phyloP scores from a whole-genome alignment of 805 yeast species.

The Pichia eremophila region DNA sequence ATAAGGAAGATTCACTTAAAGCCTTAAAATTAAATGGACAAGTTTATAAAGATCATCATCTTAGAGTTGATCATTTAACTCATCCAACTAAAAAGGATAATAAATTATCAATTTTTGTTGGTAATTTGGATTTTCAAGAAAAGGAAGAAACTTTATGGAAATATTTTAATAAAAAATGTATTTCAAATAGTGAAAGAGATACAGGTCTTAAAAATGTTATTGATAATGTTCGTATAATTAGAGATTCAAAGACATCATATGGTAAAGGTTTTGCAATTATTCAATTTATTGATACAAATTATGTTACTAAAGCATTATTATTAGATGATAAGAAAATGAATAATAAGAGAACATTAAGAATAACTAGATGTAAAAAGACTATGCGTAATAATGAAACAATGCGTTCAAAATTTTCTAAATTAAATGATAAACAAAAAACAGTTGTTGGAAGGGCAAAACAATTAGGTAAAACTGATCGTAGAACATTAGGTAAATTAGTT shows the following conservation, averaged over 20 bases:
- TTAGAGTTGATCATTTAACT: conserved; percentile 87
- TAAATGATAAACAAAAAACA: conserved; percentile 64
- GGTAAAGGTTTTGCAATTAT: conserved; percentile 98
- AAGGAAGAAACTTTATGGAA: conserved; percentile 83
- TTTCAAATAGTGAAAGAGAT: conserved; percentile 37
- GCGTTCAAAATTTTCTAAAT: conserved; percentile 16
- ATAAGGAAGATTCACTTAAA: conserved; percentile 38
- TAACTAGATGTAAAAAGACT: conserved; percentile 54
- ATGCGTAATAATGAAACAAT: conserved; percentile 19
- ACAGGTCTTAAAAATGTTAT: conserved; percentile 28
- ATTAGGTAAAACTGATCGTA: conserved; percentile 72
- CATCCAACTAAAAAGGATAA: conserved; percentile 84
- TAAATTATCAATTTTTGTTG: conserved; percentile 79
- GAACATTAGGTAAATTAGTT: conserved; percentile 49
- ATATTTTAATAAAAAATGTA: conserved; percentile 48
- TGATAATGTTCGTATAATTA: conserved; percentile 79
- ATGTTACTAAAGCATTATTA: conserved; percentile 74
- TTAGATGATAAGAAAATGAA: conserved; percentile 58
- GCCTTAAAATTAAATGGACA: conserved; percentile 51
- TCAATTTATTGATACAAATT: conserved; percentile 65
- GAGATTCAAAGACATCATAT: conserved; percentile 87
- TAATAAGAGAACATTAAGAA: conserved; percentile 55
- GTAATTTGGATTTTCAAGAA: conserved; percentile 89
- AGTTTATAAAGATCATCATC: conserved; percentile 61
- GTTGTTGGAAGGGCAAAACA: conserved; percentile 72